Evolutionary conservation across 495 filamentous ascomycete species (phyloP), one percentile per base, ranked within the genome.

Genomic region (Tuber calosporum): DNA sequence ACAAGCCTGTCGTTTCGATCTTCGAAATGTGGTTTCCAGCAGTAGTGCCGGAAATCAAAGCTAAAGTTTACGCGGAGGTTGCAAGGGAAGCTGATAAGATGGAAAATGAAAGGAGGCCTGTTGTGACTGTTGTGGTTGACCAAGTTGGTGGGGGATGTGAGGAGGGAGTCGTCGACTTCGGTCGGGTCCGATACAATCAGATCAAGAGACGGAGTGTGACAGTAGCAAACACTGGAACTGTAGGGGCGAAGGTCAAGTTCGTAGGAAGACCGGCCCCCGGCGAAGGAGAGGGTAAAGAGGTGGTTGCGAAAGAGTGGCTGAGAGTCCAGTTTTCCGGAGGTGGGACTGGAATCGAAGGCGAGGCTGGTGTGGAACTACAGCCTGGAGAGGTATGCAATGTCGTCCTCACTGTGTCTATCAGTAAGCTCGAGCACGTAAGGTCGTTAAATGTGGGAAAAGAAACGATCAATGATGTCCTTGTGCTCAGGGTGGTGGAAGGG

Each of bases 61-160:
- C 91, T 11, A 90, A 89, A 75, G 84, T 98, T 6, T 91, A 97
- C 70, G 88, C 91, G 77, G 94, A 97, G 81, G 91, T 98, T 19
- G 94, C 91, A 1, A 87, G 91, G 53, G 92, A 96, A 78, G 84
- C 97, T 4, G 96, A 99, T 81, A 90, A 90, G 68, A 90, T 89
- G 9, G 96, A 99, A 82, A 99, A 99, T 73, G 96, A 98, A 82
- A 88, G 90, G 0, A 86, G 95, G 13, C 96, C 96, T 0, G 88
- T 85, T 4, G 86, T 99, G 26, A 97, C 94, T 0, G 84, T 99
- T 15, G 88, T 98, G 1, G 87, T 94, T 0, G 95, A 99, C 74
- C 83, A 68, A 36, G 68, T 74, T 48, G 82, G 83, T 40, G 80
- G 74, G 11, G 79, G 79, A 76, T 77, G 83, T 67, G 78, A 82